Base-by-base conservation (phyloP, 2,329 filamentous ascomycete genomes). In the Chrysoporthe cubensis region DNA sequence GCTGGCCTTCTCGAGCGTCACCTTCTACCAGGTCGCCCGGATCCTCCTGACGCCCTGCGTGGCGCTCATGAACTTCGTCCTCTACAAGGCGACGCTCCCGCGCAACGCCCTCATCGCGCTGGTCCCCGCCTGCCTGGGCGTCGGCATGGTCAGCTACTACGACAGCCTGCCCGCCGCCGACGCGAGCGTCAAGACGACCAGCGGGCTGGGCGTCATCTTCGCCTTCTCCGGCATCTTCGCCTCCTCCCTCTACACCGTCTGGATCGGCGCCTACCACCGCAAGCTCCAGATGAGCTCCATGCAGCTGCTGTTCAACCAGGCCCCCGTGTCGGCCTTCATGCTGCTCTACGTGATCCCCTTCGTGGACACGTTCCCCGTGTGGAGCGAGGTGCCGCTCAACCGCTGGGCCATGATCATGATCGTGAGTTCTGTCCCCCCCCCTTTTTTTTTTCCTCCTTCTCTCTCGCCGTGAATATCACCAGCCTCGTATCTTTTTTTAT, bases 21-120 rank as follows among this genome's bases (percentile, higher is more conserved):
- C 88, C 54, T 91, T 91, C 76, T 91, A 91, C 76, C 89, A 92
- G 76, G 85, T 91, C 61, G 88, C 87, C 4, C 85, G 89, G 34
- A 89, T 91, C 68, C 80, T 91, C 14, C 82, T 91, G 40, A 91
- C 89, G 0, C 90, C 90, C 3, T 84, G 82, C 56, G 88, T 90
- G 26, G 89, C 88, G 4, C 76, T 86, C 18, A 87, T 91, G 82
- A 91, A 91, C 77, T 89, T 82, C 72, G 75, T 88, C 32, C 79
- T 91, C 43, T 90, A 90, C 78, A 78, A 81, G 70, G 80, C 84
- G 37, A 85, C 80, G 0, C 82, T 91, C 13, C 87, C 89, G 7
- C 76, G 76, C 56, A 78, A 79, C 64, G 88, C 89, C 21, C 77
- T 85, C 1, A 62, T 84, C 44, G 83, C 88, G 7, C 80, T 91